Evolutionary conservation across 2,329 filamentous ascomycete species (phyloP).

Genomic region (Didymellaceae sp.): DNA sequence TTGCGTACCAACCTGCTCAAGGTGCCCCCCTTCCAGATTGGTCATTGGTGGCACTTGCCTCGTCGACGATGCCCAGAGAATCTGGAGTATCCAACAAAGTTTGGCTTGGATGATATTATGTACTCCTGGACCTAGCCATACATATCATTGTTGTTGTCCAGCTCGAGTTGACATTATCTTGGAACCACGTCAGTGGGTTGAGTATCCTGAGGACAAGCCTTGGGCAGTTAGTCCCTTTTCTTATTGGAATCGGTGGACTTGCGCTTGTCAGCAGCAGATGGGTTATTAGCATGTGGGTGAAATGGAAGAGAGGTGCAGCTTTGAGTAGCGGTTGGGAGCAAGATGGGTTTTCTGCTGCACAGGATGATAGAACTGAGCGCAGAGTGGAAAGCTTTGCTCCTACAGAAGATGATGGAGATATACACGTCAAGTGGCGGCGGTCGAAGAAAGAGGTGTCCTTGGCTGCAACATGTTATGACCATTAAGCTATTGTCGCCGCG

Average conservation of each 20-base stretch:
- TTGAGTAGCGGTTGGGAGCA: not conserved
- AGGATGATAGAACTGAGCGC: not conserved
- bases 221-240: constrained; percentile 23
- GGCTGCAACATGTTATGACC: no score
- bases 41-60: not conserved
- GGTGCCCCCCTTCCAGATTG: not conserved
- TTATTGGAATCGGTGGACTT: constrained; percentile 18
- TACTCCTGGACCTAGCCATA: constrained; percentile 13
- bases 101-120: constrained; percentile 17
- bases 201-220: constrained; percentile 10
- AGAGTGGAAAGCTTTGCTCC: no score
- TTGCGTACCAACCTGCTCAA: not conserved
- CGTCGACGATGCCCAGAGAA: constrained; percentile 1
- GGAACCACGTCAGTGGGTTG: constrained; percentile 18
- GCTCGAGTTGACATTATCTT: constrained; percentile 19
- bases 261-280: constrained; percentile 8
- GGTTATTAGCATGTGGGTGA: constrained; percentile 5
- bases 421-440: no score
- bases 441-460: no score
- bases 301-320: not conserved
- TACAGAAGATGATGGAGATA: no score
- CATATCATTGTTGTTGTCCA: constrained; percentile 23
- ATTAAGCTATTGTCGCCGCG: no score
- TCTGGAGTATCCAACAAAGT: constrained; percentile 11
- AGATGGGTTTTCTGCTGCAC: not conserved